A percentile compares a stretch with the other conserved stretches of the same genome.
phyloP scores from a whole-genome alignment of 768 basidiomycete genomes.

The Arthromyces matolae region DNA sequence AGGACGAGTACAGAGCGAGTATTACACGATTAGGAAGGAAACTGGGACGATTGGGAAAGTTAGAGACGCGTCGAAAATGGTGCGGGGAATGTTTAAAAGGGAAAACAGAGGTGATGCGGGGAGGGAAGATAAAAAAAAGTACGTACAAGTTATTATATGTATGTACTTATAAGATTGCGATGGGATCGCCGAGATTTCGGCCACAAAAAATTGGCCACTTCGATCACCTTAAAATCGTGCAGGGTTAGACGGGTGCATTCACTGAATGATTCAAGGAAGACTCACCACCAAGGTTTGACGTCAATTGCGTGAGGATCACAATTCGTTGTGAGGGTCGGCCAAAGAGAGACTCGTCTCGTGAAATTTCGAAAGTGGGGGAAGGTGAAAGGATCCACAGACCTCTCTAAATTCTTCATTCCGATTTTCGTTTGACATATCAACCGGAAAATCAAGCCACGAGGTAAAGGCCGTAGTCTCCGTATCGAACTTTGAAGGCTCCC shows the following conservation, averaged over 20 bases:
- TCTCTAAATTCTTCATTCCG: not conserved
- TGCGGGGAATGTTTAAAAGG: too few relatives aligned
- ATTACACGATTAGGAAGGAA: not conserved
- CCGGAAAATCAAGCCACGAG: conserved; percentile 20
- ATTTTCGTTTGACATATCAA: conserved; percentile 8
- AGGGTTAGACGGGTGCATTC: not conserved
- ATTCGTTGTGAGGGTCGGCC: too few relatives aligned
- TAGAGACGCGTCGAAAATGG: conserved; percentile 6
- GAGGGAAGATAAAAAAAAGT: not conserved
- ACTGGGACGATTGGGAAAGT: not conserved
- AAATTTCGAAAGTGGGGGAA: not conserved
- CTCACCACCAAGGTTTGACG: not conserved
- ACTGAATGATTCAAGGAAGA: not conserved
- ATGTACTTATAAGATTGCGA: not conserved
- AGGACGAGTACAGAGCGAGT: conserved; percentile 2
- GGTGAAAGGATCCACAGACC: not conserved
- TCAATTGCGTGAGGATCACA: not conserved
- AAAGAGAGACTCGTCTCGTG: too few relatives aligned
- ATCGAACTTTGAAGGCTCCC: conserved; percentile 1
- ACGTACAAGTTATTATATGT: conserved; percentile 12
- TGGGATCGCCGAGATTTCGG: conserved; percentile 3
- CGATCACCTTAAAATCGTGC: not conserved
- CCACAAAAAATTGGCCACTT: conserved; percentile 5
- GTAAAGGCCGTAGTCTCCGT: conserved; percentile 9
- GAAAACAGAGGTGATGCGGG: not conserved